A percentile compares a stretch with the other conserved stretches of the same genome.
Conservation (phyloP, 2,329 filamentous ascomycete species). For the Blumeriella jaapii region DNA sequence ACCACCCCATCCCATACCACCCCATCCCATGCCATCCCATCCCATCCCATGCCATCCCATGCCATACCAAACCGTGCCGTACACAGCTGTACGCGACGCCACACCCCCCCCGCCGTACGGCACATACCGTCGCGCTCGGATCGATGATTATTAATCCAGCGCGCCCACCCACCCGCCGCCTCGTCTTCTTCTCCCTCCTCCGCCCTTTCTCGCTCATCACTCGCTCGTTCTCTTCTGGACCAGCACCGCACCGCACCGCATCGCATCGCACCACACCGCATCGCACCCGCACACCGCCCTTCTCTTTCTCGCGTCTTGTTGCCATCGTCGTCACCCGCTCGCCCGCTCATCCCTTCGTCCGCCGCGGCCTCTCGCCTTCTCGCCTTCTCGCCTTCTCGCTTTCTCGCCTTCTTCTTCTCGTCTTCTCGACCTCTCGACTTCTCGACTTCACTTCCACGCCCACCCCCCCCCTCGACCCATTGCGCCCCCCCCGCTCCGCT, state of each 20-base stretch:
- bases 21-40: not conserved
- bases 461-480: too few relatives aligned
- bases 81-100: too few relatives aligned
- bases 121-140: too few relatives aligned
- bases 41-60: not conserved
- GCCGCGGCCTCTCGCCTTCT: too few relatives aligned
- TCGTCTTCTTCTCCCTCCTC: not conserved
- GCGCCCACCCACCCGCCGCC: not conserved
- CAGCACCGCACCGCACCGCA: not conserved
- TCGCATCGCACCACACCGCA: too few relatives aligned
- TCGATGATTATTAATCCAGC: not conserved
- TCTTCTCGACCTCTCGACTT: too few relatives aligned
- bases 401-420: not conserved
- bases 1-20: not conserved
- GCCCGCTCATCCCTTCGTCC: constrained; percentile 1
- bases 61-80: constrained; percentile 2
- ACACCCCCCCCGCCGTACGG: too few relatives aligned
- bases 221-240: too few relatives aligned
- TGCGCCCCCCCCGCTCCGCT: too few relatives aligned
- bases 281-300: constrained; percentile 13
- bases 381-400: constrained; percentile 1
- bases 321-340: constrained; percentile 6
- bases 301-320: constrained; percentile 14
- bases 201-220: not conserved
- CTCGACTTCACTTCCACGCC: too few relatives aligned